These are phyloP conservation scores for Sporormia fimetaria DNA, from an alignment of 495 filamentous ascomycete species.

Conservation along the genomic window DNA sequence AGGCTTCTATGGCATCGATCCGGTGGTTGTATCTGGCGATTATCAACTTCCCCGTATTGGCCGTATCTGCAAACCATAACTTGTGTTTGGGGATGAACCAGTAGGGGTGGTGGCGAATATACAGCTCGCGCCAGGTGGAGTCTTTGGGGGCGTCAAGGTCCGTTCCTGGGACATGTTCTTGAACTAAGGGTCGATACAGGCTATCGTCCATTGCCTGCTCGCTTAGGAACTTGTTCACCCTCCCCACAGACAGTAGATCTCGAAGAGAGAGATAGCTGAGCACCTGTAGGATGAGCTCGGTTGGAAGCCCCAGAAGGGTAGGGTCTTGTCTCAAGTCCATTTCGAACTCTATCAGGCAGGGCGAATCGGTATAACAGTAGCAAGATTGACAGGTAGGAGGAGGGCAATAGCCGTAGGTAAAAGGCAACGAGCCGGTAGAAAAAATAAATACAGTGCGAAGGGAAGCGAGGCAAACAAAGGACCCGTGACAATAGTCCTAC, in stretches of 20 bases:
- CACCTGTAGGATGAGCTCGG: constrained; percentile 27
- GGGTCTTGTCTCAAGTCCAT: neutral
- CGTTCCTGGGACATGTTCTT: constrained; percentile 16
- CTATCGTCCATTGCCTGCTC: constrained; percentile 26
- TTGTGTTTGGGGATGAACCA: constrained; percentile 76
- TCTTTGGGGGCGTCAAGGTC: constrained; percentile 10
- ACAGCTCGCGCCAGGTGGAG: constrained; percentile 43
- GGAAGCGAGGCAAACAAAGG: too few species aligned
- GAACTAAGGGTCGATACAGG: constrained; percentile 29
- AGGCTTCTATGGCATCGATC: constrained; percentile 66
- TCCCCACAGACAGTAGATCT: constrained; percentile 22
- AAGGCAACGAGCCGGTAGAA: too few species aligned
- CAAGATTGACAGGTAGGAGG: neutral
- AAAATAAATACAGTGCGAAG: too few species aligned
- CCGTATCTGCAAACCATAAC: constrained; percentile 73
- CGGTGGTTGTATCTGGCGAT: constrained; percentile 60
- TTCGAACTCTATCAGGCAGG: neutral
- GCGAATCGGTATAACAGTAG: neutral
- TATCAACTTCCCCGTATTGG: constrained; percentile 57
- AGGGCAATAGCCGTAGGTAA: neutral
- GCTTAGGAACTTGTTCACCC: constrained; percentile 26
- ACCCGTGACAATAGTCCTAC: too few species aligned
- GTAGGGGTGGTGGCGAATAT: constrained; percentile 58
- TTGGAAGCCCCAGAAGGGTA: constrained; percentile 19
- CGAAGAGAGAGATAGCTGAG: constrained; percentile 22